phyloP scores from a whole-genome alignment of 208 protist genomes.

The Leishmania turanica region DNA sequence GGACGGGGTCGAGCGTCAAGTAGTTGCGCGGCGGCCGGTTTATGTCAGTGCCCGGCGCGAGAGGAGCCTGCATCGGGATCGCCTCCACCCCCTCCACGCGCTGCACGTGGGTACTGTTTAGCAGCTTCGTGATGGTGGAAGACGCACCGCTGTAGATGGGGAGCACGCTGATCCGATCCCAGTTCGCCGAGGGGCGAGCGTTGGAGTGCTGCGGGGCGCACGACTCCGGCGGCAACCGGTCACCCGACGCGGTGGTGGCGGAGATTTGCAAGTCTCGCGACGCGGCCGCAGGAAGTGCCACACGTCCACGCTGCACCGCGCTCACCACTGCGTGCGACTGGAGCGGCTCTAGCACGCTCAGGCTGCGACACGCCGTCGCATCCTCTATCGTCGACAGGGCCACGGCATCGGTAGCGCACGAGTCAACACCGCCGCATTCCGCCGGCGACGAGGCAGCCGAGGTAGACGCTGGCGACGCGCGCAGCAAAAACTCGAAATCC shows the following conservation, averaged over 20 bases:
- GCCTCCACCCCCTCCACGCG: constrained; percentile 64
- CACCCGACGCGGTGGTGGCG: background rate
- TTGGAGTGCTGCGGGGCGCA: background rate
- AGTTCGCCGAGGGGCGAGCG: constrained; percentile 10
- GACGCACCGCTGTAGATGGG: constrained; percentile 14
- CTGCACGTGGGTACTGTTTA: constrained; percentile 59
- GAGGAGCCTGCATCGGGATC: constrained; percentile 58
- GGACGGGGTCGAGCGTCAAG: constrained; percentile 60
- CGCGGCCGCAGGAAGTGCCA: background rate
- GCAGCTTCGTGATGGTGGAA: constrained; percentile 20
- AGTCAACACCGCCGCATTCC: background rate
- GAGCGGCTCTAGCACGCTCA: constrained; percentile 2
- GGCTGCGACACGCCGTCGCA: background rate
- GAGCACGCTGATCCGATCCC: constrained; percentile 22
- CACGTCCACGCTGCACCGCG: background rate
- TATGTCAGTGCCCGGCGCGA: constrained; percentile 66
- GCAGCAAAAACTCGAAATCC: constrained; percentile 70
- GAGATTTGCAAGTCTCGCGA: background rate
- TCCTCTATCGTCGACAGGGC: background rate
- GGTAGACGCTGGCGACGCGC: constrained; percentile 21
- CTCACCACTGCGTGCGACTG: background rate
- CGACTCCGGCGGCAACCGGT: background rate
- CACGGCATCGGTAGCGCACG: background rate
- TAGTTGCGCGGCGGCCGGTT: constrained; percentile 76
- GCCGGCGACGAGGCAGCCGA: background rate